Percentiles rank a stretch among this genome's conserved stretches.
Evolutionary conservation across 1,284 basidiomycete species (phyloP).

Genomic region (Cryptococcus amylolentus): DNA sequence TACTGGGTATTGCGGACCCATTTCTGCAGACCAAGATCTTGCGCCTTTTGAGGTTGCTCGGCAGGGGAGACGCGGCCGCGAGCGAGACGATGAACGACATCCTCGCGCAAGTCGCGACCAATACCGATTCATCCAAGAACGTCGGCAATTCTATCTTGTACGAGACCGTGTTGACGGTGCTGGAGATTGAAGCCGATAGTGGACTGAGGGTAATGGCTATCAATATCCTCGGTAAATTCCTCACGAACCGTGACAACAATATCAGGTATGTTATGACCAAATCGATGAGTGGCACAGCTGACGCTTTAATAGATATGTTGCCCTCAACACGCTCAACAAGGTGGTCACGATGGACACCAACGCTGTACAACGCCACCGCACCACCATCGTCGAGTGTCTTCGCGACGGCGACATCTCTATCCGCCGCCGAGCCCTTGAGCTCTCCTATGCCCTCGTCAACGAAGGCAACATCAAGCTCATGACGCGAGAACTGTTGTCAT

Average conservation of each 20-base stretch:
- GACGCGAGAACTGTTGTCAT: constrained; percentile 87
- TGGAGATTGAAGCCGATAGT: constrained; percentile 96
- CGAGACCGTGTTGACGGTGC: constrained; percentile 94
- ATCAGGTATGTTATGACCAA: constrained; percentile 66
- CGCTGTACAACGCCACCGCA: constrained; percentile 95
- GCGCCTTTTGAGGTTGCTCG: constrained; percentile 85
- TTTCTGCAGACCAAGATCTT: constrained; percentile 97
- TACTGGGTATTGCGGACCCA: constrained; percentile 98
- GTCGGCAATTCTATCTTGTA: constrained; percentile 98
- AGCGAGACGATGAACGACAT: constrained; percentile 99
- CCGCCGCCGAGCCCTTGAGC: constrained; percentile 88
- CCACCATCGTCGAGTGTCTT: constrained; percentile 96
- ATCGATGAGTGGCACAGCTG: neutral
- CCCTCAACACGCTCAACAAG: constrained; percentile 97
- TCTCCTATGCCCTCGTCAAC: constrained; percentile 96
- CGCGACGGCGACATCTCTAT: constrained; percentile 99
- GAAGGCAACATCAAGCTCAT: constrained; percentile 91
- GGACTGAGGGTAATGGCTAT: constrained; percentile 98
- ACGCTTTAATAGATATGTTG: constrained; percentile 71
- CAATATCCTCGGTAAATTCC: constrained; percentile 97
- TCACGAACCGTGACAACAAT: constrained; percentile 98
- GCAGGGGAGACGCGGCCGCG: constrained; percentile 76
- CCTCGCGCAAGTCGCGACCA: constrained; percentile 96
- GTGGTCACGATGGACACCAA: constrained; percentile 98
- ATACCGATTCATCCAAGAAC: constrained; percentile 96